phyloP scores from a whole-genome alignment of 1,284 basidiomycete genomes.

The Tylopilus sp. region DNA sequence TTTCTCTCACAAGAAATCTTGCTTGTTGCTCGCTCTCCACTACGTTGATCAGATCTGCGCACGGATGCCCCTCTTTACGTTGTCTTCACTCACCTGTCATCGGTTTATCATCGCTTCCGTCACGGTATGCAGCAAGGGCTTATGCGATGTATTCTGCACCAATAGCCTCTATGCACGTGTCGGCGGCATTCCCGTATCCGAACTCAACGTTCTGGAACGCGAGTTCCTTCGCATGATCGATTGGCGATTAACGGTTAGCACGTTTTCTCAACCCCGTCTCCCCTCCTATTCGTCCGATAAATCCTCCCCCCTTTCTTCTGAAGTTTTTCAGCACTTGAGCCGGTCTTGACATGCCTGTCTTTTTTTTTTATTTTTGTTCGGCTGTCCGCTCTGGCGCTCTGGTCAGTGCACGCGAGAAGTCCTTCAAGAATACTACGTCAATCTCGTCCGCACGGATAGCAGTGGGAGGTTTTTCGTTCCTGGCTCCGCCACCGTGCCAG shows the following conservation, averaged over 20 bases:
- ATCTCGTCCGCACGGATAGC: slow-evolving; percentile 75
- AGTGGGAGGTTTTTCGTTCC: slow-evolving; percentile 53
- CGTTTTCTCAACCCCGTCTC: slow-evolving; percentile 20
- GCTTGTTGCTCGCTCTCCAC: slow-evolving; percentile 83
- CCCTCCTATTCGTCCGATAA: slow-evolving; percentile 9
- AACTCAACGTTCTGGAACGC: slow-evolving; percentile 89
- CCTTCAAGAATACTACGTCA: slow-evolving; percentile 81
- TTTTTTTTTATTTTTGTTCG: slow-evolving; percentile 13
- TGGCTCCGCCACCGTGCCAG: slow-evolving; percentile 30
- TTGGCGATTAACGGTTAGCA: slow-evolving; percentile 87
- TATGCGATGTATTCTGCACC: slow-evolving; percentile 91
- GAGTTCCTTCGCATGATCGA: slow-evolving; percentile 88
- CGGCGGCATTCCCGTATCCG: slow-evolving; percentile 84
- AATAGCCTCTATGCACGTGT: slow-evolving; percentile 92
- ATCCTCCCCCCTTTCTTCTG: slow-evolving; percentile 6
- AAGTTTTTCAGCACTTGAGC: slow-evolving; percentile 18
- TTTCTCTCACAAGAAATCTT: slow-evolving; percentile 61
- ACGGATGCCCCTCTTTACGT: slow-evolving; percentile 79
- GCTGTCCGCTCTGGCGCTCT: slow-evolving; percentile 13
- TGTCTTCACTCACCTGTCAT: slow-evolving; percentile 92
- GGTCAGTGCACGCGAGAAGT: slow-evolving; percentile 72
- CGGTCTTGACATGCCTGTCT: slow-evolving; percentile 25
- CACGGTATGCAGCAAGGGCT: slow-evolving; percentile 83
- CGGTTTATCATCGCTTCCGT: slow-evolving; percentile 91
- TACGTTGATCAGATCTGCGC: slow-evolving; percentile 95